A percentile compares a stretch with the other conserved stretches of the same genome.
These are phyloP conservation scores for Gyrodon lividus DNA, from an alignment of 768 basidiomycete genomes.

Conservation along the genomic window DNA sequence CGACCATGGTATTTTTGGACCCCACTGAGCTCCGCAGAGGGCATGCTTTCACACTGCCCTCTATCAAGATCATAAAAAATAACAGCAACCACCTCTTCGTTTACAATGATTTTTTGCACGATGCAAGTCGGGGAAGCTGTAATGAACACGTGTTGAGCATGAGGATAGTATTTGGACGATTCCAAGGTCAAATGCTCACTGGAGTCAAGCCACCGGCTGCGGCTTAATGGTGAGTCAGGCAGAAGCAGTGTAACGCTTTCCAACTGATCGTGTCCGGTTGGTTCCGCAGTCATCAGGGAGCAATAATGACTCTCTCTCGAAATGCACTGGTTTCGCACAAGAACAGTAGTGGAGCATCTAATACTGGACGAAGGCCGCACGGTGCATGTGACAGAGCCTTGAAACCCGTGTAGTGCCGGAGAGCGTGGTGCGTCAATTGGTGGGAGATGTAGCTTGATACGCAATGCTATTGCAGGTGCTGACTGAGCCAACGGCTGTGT, in stretches of 20 bases:
- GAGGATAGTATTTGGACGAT: constrained; percentile 15
- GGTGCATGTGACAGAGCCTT: constrained; percentile 54
- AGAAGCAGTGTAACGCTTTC: constrained; percentile 54
- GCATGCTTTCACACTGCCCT: constrained; percentile 46
- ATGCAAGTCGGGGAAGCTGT: constrained; percentile 53
- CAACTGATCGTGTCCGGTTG: constrained; percentile 43
- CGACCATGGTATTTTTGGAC: constrained; percentile 42
- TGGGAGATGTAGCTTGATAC: constrained; percentile 58
- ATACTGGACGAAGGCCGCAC: constrained; percentile 52
- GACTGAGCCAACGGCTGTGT: constrained; percentile 34
- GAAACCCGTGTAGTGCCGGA: constrained; percentile 63
- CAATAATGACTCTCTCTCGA: constrained; percentile 51
- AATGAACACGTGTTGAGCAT: constrained; percentile 31
- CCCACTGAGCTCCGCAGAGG: constrained; percentile 59
- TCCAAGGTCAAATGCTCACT: constrained; percentile 43
- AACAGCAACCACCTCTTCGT: constrained; percentile 60
- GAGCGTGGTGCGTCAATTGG: constrained; percentile 51
- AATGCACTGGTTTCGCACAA: constrained; percentile 48
- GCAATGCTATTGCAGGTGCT: constrained; percentile 47
- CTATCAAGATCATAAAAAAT: constrained; percentile 71
- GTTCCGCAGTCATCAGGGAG: constrained; percentile 40
- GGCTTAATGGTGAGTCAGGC: constrained; percentile 64
- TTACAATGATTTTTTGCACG: constrained; percentile 69
- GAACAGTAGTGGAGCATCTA: constrained; percentile 63
- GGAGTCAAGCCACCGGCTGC: constrained; percentile 70